Evolutionary conservation across 306 rosid species (phyloP).

Genomic region (Dalbergia cochinchinensis): DNA sequence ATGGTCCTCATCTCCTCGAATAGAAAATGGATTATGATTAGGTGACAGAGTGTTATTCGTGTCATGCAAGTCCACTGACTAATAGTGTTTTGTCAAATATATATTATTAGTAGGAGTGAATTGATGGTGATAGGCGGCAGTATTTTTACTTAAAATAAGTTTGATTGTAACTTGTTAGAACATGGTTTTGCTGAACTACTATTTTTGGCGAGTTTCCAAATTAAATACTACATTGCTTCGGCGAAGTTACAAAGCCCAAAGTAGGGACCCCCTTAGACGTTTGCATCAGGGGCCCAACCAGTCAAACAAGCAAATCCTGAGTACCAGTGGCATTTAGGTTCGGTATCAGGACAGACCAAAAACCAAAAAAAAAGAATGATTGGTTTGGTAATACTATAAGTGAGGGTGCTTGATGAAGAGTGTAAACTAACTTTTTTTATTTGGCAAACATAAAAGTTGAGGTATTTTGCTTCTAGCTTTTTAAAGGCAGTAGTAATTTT

Average conservation of each 20-base stretch:
- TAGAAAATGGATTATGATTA: constrained; percentile 7
- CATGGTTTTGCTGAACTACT: constrained; percentile 29
- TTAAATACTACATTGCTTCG: not conserved
- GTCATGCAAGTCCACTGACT: not conserved
- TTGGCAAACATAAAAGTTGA: too few species aligned
- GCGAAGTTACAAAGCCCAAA: not conserved
- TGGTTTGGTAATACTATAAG: too few species aligned
- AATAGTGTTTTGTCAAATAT: not conserved
- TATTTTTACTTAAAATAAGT: not conserved
- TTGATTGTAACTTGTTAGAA: not conserved
- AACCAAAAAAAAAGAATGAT: too few species aligned
- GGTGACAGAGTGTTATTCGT: not conserved
- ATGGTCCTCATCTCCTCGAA: not conserved
- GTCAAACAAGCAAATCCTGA: not conserved
- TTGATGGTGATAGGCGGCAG: not conserved
- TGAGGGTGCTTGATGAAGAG: too few species aligned
- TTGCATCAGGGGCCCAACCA: not conserved
- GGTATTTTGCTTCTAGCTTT: too few species aligned
- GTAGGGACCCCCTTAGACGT: not conserved
- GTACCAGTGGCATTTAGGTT: too few species aligned
- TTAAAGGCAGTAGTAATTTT: too few species aligned
- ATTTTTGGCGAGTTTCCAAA: not conserved
- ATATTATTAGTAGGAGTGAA: not conserved
- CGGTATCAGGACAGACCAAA: too few species aligned
- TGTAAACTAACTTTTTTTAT: too few species aligned